Conservation (phyloP, 805 yeast species). For the Sungouiozyma intestinalis region DNA sequence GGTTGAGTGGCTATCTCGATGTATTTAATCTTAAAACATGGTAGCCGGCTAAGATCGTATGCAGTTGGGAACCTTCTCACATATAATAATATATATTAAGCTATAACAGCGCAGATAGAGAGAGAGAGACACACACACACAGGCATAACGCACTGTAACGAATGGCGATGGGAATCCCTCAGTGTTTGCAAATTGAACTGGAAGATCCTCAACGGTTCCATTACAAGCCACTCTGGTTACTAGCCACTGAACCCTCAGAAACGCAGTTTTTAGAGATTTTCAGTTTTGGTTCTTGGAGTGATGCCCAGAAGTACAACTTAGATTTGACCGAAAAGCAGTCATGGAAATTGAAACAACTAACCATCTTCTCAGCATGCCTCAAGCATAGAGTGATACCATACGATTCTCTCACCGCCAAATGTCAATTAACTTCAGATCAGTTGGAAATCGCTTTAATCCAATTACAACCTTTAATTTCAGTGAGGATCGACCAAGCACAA, state of each 20-base stretch:
- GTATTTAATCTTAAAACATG: no score
- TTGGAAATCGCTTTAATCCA: slow-evolving; percentile 18
- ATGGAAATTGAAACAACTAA: slow-evolving; percentile 16
- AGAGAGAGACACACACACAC: no score
- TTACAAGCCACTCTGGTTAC: slow-evolving; percentile 22
- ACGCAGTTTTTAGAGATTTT: slow-evolving; percentile 17
- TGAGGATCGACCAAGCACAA: slow-evolving; percentile 17
- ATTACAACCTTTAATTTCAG: slow-evolving; percentile 12
- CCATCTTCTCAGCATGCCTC: slow-evolving; percentile 16
- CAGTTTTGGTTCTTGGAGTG: slow-evolving; percentile 20
- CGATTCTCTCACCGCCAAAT: slow-evolving; percentile 7
- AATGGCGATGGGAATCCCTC: background rate
- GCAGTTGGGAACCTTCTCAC: no score
- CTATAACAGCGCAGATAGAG: no score
- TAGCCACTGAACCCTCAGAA: slow-evolving; percentile 3
- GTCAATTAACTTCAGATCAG: slow-evolving; percentile 8
- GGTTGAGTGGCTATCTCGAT: no score
- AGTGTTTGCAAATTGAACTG: slow-evolving; percentile 2
- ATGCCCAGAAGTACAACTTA: slow-evolving; percentile 3
- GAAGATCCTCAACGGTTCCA: slow-evolving; percentile 16
- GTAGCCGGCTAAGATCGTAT: no score
- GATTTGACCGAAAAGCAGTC: slow-evolving; percentile 9
- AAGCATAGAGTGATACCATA: slow-evolving; percentile 10
- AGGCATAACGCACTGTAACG: no score
- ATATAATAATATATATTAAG: slow-evolving; percentile 3